phyloP scores from a whole-genome alignment of 345 rosid species.

The Streptanthus diversifolius region DNA sequence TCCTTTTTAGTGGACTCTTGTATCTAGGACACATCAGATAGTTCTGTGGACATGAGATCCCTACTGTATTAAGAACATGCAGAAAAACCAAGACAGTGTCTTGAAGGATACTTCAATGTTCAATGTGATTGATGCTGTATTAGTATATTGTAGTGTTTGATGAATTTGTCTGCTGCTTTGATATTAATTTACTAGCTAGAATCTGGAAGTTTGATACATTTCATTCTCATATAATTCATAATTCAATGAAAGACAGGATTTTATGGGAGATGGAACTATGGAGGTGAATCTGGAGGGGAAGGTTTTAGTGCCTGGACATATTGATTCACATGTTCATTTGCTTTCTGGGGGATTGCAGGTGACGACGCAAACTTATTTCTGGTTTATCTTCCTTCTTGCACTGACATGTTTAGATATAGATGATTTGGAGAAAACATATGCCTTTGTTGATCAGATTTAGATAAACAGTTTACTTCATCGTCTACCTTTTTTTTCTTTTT shows the following conservation, averaged over 20 bases:
- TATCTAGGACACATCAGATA: too few species aligned
- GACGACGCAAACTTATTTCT: neutral
- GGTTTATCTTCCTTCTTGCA: neutral
- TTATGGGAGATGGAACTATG: conserved; percentile 51
- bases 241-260: conserved; percentile 42
- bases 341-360: conserved; percentile 85
- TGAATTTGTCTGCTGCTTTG: neutral
- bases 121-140: neutral
- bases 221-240: neutral
- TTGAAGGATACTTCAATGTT: neutral
- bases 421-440: neutral
- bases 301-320: conserved; percentile 81
- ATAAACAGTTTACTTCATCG: neutral
- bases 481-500: neutral
- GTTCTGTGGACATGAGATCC: too few species aligned
- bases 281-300: conserved; percentile 70
- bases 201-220: conserved; percentile 4
- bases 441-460: neutral
- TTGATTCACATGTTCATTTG: conserved; percentile 91
- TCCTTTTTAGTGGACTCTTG: neutral
- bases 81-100: neutral
- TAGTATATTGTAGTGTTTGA: neutral
- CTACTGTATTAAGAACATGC: neutral
- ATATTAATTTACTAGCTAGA: neutral
- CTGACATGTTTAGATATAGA: too few species aligned